Base-by-base conservation (phyloP, 2,329 filamentous ascomycete genomes). In the Nemania bipapillata region DNA sequence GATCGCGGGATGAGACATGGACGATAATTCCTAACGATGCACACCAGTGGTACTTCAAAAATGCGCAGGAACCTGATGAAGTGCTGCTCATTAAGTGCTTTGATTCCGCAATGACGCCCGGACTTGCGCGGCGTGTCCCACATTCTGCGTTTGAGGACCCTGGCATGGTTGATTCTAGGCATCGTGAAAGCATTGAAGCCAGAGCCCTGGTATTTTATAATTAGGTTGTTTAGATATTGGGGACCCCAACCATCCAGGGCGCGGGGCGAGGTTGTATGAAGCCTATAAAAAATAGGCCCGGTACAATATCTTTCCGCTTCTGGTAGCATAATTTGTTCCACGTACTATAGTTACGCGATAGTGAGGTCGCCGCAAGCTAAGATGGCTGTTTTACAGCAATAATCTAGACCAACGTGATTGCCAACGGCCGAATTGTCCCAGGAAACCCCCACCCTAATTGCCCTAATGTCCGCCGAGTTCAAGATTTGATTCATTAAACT, bases 51-150 rank as follows among this genome's bases (percentile, higher is more conserved):
- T 84, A 84, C 72, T 89, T 83, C 76, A 81, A 86, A 66, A 81
- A 82, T 70, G 77, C 73, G 1, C 85, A 86, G 78, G 79, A 77
- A 4, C 84, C 86, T 0, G 81, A 83, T 35, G 82, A 89, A 74
- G 83, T 85, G 2, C 80, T 86, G 15, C 75, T 89, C 55, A 86
- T 89, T 75, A 89, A 89, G 74, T 87, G 85, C 71, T 89, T 85
- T 74, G 87, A 89, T 77, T 85, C 83, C 4, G 83, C 84, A 73
- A 75, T 76, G 40, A 81, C 81, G 35, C 81, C 82, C 70, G 84
- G 84, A n/a, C 50, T 73, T 12, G 84, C 86, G 6, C 81, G 86
- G 2, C 78, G 86, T 20, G 82, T 85, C 20, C 84, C 86, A 35
- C 87, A 89, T 73, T 83, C 82, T 32, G 85, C 86, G 0, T 88